Conservation (phyloP, 2,329 filamentous ascomycete species). For the Trichoderma afroharzianum region DNA sequence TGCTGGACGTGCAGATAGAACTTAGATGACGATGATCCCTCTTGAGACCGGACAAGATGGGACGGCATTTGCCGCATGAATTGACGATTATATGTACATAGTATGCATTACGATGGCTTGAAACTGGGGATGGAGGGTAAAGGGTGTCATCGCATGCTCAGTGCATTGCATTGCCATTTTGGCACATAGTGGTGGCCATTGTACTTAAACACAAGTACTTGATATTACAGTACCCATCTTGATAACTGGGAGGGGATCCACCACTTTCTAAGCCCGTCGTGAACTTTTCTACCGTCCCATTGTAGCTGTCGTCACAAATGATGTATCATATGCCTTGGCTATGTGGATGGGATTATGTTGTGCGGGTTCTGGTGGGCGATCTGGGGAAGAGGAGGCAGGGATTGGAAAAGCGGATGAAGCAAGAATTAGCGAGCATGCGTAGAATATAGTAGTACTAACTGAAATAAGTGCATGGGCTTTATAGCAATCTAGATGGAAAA, state of each 20-base stretch:
- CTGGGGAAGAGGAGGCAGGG: neutral
- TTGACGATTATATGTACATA: slow-evolving; percentile 11
- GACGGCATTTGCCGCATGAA: slow-evolving; percentile 15
- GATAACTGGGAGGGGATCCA: neutral
- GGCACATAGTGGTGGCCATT: neutral
- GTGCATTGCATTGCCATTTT: neutral
- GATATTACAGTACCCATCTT: neutral
- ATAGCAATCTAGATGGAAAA: no score
- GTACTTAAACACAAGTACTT: neutral
- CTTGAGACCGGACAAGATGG: slow-evolving; percentile 9
- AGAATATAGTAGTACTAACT: neutral
- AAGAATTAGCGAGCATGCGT: neutral
- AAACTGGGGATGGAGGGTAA: neutral
- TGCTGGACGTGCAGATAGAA: slow-evolving; percentile 16
- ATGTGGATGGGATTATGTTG: neutral
- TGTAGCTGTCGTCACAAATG: neutral
- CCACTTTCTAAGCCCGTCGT: neutral
- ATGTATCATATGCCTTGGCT: slow-evolving; percentile 5
- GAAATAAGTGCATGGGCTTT: no score
- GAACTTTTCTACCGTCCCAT: neutral
- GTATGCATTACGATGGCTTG: neutral
- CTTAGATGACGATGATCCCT: slow-evolving; percentile 19
- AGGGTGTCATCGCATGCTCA: neutral
- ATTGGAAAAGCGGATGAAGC: neutral
- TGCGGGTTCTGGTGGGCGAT: neutral